These are phyloP conservation scores for Nepenthes alata DNA, from an alignment of 179 eudicot species.

Conservation along the genomic window DNA sequence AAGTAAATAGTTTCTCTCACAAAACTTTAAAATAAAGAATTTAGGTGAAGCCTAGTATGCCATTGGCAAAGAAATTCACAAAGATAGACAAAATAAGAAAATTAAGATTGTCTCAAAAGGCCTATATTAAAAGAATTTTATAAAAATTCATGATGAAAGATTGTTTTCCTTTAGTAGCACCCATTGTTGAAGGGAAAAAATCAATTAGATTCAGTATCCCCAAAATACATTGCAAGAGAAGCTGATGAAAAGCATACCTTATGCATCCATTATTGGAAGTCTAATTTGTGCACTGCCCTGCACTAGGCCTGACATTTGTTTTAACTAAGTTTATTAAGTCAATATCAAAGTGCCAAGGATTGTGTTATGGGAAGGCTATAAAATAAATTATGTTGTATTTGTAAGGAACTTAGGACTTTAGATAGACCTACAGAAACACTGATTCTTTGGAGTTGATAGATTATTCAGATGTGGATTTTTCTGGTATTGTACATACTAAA, in stretches of 20 bases:
- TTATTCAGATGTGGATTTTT: too few relatives aligned
- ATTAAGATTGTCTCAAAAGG: not conserved
- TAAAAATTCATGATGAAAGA: not conserved
- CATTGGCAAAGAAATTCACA: not conserved
- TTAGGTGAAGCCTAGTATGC: not conserved
- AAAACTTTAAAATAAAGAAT: too few relatives aligned
- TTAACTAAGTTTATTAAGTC: too few relatives aligned
- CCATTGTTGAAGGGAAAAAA: not conserved
- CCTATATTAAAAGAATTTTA: not conserved
- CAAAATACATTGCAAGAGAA: not conserved
- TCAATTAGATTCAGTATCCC: not conserved
- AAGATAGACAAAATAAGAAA: not conserved
- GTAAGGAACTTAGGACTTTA: too few relatives aligned
- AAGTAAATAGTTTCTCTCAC: too few relatives aligned
- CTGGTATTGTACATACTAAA: too few relatives aligned
- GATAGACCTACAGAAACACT: too few relatives aligned
- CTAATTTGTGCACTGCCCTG: not conserved
- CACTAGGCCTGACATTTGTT: not conserved
- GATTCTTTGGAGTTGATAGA: too few relatives aligned
- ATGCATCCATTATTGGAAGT: not conserved
- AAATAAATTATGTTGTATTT: too few relatives aligned
- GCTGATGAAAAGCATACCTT: not conserved
- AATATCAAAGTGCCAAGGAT: too few relatives aligned
- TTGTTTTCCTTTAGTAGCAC: not conserved
- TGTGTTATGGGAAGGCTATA: too few relatives aligned